Evolutionary conservation across 345 rosid species (phyloP).

Genomic region (Sonneratia alba): DNA sequence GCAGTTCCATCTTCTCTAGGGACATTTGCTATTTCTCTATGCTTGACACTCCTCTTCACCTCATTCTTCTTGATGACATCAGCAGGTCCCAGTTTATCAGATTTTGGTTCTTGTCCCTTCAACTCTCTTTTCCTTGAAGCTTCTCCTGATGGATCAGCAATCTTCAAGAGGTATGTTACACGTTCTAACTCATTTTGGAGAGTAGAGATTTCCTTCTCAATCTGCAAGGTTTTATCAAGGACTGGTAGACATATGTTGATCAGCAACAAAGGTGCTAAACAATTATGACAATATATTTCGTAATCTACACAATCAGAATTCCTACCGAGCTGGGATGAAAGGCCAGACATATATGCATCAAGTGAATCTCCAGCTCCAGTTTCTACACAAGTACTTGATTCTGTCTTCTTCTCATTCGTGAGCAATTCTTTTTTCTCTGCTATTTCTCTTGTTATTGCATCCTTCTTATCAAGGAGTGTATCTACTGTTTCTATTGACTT

Average conservation of each 20-base stretch:
- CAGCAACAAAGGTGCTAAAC: not conserved
- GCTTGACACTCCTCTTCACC: constrained; percentile 20
- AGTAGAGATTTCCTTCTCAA: constrained; percentile 55
- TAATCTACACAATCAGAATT: constrained; percentile 1
- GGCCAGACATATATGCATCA: constrained; percentile 87
- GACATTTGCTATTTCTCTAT: constrained; percentile 22
- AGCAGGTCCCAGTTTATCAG: constrained; percentile 23
- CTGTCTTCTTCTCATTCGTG: constrained; percentile 52
- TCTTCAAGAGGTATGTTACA: constrained; percentile 60
- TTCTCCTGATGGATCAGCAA: constrained; percentile 90
- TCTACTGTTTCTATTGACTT: constrained; percentile 80
- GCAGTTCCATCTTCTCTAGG: constrained; percentile 24
- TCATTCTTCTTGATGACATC: constrained; percentile 25
- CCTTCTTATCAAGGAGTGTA: constrained; percentile 84
- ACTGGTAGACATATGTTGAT: constrained; percentile 32
- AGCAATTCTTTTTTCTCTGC: constrained; percentile 47
- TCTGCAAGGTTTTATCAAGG: constrained; percentile 46
- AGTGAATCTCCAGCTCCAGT: constrained; percentile 68
- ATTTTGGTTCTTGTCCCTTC: constrained; percentile 30
- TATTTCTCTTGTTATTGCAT: constrained; percentile 50
- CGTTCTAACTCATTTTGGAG: constrained; percentile 71
- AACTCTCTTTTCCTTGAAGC: constrained; percentile 53
- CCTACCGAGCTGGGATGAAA: constrained; percentile 76
- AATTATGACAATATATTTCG: not conserved
- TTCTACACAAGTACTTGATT: constrained; percentile 32